phyloP scores from a whole-genome alignment of 805 yeast species.

The Kregervanrija delftensis region DNA sequence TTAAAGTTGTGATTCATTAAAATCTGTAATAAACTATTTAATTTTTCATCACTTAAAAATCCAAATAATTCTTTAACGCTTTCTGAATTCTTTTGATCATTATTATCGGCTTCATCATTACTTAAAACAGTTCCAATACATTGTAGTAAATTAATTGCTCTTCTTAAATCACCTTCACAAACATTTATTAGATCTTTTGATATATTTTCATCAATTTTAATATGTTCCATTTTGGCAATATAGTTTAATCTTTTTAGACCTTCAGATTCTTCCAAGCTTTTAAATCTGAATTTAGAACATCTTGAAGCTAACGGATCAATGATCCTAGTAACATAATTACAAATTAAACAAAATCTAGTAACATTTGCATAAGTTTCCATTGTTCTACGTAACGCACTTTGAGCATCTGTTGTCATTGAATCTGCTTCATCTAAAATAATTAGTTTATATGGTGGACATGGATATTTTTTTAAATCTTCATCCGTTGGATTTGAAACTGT shows the following conservation, averaged over 20 bases:
- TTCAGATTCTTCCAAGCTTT: constrained; percentile 61
- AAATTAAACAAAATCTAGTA: constrained; percentile 88
- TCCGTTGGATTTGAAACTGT: constrained; percentile 74
- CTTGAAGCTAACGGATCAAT: constrained; percentile 96
- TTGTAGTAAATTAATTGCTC: constrained; percentile 85
- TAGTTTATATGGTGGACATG: constrained; percentile 95
- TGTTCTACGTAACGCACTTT: constrained; percentile 87
- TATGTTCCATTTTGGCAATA: constrained; percentile 46
- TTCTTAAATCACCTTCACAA: constrained; percentile 86
- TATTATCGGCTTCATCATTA: constrained; percentile 15
- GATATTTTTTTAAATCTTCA: constrained; percentile 65
- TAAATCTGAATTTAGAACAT: constrained; percentile 92
- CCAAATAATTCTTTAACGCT: constrained; percentile 28
- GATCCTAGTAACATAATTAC: constrained; percentile 94
- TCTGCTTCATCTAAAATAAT: constrained; percentile 94
- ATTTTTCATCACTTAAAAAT: constrained; percentile 19
- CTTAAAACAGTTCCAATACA: constrained; percentile 59
- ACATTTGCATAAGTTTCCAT: constrained; percentile 87
- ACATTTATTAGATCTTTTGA: constrained; percentile 60
- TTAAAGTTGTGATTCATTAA: constrained; percentile 18
- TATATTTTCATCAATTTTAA: constrained; percentile 40
- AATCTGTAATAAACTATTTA: constrained; percentile 13
- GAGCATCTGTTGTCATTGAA: constrained; percentile 98
- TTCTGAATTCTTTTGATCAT: constrained; percentile 3
- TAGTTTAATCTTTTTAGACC: constrained; percentile 62